phyloP scores from a whole-genome alignment of 2,329 filamentous ascomycete genomes.

The Aspergillus flavus region DNA sequence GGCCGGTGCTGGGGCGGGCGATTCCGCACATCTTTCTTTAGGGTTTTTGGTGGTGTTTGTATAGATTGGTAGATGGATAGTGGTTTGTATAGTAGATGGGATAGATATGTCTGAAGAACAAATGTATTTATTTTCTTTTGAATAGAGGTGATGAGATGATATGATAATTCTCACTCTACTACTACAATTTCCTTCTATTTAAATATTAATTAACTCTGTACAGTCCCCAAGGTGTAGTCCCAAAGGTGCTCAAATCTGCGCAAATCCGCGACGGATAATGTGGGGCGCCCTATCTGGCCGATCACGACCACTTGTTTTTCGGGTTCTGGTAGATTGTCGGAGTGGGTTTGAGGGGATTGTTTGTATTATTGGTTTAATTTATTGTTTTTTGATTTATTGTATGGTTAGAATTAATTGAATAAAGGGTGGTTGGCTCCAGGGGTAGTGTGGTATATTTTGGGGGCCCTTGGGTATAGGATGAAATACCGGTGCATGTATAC shows the following conservation, averaged over 20 bases:
- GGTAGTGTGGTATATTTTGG: no score
- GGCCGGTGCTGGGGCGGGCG: constrained; percentile 49
- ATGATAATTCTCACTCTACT: background rate
- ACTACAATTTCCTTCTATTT: background rate
- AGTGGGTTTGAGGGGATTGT: background rate
- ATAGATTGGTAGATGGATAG: no score
- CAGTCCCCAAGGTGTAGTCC: constrained; percentile 15
- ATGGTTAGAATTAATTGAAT: no score
- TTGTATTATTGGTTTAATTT: background rate
- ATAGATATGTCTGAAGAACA: background rate
- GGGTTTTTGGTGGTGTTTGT: no score
- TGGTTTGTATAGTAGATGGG: background rate
- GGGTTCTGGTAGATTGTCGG: background rate
- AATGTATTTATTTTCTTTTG: no score
- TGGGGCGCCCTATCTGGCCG: background rate
- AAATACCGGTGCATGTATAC: no score
- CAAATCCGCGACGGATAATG: constrained; percentile 13
- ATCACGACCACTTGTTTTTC: background rate
- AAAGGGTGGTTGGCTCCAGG: no score
- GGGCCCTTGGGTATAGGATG: no score
- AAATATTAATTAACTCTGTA: background rate
- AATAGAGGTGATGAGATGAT: no score
- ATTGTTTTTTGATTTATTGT: no score
- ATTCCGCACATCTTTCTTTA: constrained; percentile 47
- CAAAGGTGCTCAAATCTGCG: constrained; percentile 28